phyloP scores from a whole-genome alignment of 2,329 filamentous ascomycete species.

The Cladosporium sphaerospermum region DNA sequence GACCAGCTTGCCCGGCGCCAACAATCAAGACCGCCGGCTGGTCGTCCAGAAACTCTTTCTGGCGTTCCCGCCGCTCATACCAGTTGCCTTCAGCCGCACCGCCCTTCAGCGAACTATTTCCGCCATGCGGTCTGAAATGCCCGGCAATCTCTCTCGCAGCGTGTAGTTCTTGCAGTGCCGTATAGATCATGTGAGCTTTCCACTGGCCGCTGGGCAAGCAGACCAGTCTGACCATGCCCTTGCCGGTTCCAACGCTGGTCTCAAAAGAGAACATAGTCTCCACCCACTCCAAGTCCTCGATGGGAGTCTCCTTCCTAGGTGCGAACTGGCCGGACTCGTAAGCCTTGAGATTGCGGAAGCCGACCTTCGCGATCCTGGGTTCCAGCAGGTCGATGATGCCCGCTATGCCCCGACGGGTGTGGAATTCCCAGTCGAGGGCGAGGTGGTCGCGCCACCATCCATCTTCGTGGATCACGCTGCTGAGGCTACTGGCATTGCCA shows the following conservation, averaged over 20 bases:
- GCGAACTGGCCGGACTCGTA: conserved; percentile 41
- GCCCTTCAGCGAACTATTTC: conserved; percentile 20
- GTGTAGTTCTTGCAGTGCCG: conserved; percentile 30
- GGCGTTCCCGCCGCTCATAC: not conserved
- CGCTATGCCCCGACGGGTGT: conserved; percentile 45
- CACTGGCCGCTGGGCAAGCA: conserved; percentile 28
- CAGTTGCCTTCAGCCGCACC: conserved; percentile 18
- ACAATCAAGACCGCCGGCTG: not conserved
- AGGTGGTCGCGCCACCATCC: conserved; percentile 52
- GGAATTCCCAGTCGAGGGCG: conserved; percentile 50
- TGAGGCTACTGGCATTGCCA: conserved; percentile 17
- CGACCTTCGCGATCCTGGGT: conserved; percentile 27
- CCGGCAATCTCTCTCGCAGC: not conserved
- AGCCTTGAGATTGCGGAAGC: conserved; percentile 31
- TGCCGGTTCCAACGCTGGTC: conserved; percentile 21
- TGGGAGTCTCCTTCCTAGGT: conserved; percentile 35
- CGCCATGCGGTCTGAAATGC: conserved; percentile 22
- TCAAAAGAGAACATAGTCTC: conserved; percentile 15
- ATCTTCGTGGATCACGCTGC: conserved; percentile 26
- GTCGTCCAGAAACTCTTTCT: not conserved
- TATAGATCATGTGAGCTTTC: conserved; percentile 37
- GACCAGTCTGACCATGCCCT: conserved; percentile 30
- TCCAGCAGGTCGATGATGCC: conserved; percentile 36
- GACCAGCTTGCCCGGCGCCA: conserved; percentile 38
- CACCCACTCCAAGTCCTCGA: conserved; percentile 26